Evolutionary conservation across 176 grass and related monocot genomes (phyloP), one percentile per base, ranked within the genome.

Genomic region (Carex cristatella): DNA sequence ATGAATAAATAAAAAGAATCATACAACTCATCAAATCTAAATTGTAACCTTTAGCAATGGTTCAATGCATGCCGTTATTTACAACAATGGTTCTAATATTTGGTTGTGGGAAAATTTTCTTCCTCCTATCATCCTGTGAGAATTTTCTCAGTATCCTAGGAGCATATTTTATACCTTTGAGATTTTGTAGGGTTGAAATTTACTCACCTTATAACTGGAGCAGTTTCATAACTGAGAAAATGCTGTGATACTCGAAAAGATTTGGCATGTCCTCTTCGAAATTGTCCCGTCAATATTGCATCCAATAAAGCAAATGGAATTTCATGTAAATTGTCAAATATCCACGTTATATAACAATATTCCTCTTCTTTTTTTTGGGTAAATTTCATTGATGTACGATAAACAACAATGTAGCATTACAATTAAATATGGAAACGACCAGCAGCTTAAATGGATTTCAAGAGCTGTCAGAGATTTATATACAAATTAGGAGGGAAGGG

Each of bases 401-500:
- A 78, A 78, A 74, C 53, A 78, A 53, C 28, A 42, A 61, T 80
- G 79, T 48, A 55, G 61, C 48, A 83, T 30, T 42, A 55, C 42
- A 55, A 83, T 67, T 83, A 83, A 63, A 51, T 55, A 66, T 68
- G 3, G 64, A 55, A 83, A 83, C 14, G 81, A 83, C 13, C 7
- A 70, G 75, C 87, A 92, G 88, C 79, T 88, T 53, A 56, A 11
- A 81, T 58, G 81, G 23, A 84, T 59, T 86, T 61, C 54, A 80
- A 80, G 59, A 89, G 83, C 81, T 86, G 84, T 64, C 85, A 89
- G 79, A 84, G 61, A 73, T n/a, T 83, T 89, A 95, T 93, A 91
- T 88, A 96, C 94, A 96, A 74, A 86, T 61, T 83, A 90, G 69
- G 85, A 78, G 91, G 70, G 65, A 75, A 90, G 68, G 65, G 73